These are phyloP conservation scores for Epichloe sp. DNA, from an alignment of 2,329 filamentous ascomycete genomes.

Conservation along the genomic window DNA sequence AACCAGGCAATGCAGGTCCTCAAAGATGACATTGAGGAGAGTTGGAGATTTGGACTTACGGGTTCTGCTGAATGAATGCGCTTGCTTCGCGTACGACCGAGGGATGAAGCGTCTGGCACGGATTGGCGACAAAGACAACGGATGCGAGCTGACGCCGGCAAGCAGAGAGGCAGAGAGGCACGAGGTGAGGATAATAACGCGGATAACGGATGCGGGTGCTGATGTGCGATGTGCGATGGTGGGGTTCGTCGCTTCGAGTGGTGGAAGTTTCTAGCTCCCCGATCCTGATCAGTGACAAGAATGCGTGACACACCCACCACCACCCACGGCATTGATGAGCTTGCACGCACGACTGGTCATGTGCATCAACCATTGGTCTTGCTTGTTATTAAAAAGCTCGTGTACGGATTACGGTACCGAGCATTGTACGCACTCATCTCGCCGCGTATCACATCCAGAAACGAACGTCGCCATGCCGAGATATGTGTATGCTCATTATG, in stretches of 20 bases:
- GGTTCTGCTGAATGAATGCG: neutral
- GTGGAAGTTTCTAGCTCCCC: constrained; percentile 13
- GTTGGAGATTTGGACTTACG: neutral
- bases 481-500: neutral
- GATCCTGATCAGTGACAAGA: neutral
- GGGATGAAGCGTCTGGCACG: too few relatives aligned
- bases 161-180: neutral
- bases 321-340: too few relatives aligned
- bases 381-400: neutral
- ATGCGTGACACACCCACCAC: neutral
- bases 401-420: neutral
- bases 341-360: neutral
- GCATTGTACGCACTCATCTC: neutral
- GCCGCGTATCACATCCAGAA: too few relatives aligned
- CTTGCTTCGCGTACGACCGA: too few relatives aligned
- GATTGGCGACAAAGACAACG: too few relatives aligned
- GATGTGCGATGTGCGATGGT: neutral
- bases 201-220: neutral
- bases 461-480: neutral
- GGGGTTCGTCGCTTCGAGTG: neutral
- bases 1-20: too few relatives aligned
- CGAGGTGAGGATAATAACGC: too few relatives aligned
- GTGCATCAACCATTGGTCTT: neutral
- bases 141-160: too few relatives aligned
- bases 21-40: neutral